A percentile compares a stretch with the other conserved stretches of the same genome.
These are phyloP conservation scores for Fusarium protoensiforme DNA, from an alignment of 2,329 filamentous ascomycete genomes.

Conservation along the genomic window DNA sequence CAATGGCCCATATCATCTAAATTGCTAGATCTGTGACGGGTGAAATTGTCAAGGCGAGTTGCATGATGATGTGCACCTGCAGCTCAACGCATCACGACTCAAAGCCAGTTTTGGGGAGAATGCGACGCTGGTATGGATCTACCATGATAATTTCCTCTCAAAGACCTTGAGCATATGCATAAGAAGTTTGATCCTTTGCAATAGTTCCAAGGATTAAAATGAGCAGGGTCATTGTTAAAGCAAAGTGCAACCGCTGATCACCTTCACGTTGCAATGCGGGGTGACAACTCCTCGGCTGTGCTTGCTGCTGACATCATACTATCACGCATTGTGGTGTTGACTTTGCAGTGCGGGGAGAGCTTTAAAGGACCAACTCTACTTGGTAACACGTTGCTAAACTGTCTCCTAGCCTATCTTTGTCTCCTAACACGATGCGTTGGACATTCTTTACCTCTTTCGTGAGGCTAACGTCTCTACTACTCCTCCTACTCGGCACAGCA, in stretches of 20 bases:
- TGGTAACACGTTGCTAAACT: background rate
- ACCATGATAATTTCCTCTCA: background rate
- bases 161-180: background rate
- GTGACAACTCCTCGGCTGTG: background rate
- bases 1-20: background rate
- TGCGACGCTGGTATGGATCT: background rate
- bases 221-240: background rate
- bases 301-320: background rate
- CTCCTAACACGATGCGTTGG: slow-evolving; percentile 19
- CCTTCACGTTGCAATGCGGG: background rate
- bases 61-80: background rate
- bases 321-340: background rate
- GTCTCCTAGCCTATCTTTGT: background rate
- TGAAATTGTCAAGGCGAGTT: background rate
- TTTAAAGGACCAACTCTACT: background rate
- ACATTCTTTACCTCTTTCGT: background rate
- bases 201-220: background rate
- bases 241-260: background rate
- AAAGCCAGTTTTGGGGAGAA: background rate
- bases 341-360: background rate
- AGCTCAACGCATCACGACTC: background rate
- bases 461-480: background rate
- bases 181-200: background rate
- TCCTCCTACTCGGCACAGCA: background rate
- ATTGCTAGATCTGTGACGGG: background rate